These are phyloP conservation scores for Colletotrichum eremochloae DNA, from an alignment of 2,329 filamentous ascomycete species.

Conservation along the genomic window DNA sequence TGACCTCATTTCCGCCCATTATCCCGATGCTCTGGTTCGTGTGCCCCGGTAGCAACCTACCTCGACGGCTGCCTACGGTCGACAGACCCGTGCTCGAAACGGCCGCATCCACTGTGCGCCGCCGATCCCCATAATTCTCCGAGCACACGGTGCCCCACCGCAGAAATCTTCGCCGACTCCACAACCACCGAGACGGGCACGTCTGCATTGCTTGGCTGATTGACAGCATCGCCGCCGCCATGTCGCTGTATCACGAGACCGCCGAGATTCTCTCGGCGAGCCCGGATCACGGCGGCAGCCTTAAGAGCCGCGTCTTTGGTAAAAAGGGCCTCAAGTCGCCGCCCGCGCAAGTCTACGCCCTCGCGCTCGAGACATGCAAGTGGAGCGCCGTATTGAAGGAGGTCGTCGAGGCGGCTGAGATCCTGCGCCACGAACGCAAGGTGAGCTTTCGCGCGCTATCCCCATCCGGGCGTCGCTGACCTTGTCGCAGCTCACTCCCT, in stretches of 20 bases:
- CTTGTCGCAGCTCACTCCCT: conserved; percentile 77
- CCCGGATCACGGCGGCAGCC: conserved; percentile 78
- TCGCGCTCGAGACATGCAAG: conserved; percentile 89
- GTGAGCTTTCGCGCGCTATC: conserved; percentile 60
- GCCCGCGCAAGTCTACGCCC: conserved; percentile 86
- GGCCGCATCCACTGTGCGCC: conserved; percentile 8
- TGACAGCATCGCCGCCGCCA: conserved; percentile 53
- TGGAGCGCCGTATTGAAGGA: conserved; percentile 90
- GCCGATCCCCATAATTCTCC: conserved; percentile 28
- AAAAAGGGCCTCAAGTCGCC: conserved; percentile 81
- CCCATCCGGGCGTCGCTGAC: neutral
- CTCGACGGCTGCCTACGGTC: neutral
- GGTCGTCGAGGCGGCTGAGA: conserved; percentile 84
- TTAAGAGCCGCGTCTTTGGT: conserved; percentile 87
- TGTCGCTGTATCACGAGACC: conserved; percentile 97
- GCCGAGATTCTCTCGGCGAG: conserved; percentile 78
- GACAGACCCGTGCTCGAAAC: neutral
- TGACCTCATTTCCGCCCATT: neutral
- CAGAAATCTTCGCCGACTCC: conserved; percentile 33
- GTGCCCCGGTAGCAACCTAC: neutral
- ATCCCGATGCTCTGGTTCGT: neutral
- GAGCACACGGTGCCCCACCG: conserved; percentile 16
- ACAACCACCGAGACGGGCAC: conserved; percentile 18
- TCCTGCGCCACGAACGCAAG: conserved; percentile 87
- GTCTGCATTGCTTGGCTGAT: neutral